Evolutionary conservation across 2,329 filamentous ascomycete species (phyloP).

Genomic region (Coniochaeta prunicola): DNA sequence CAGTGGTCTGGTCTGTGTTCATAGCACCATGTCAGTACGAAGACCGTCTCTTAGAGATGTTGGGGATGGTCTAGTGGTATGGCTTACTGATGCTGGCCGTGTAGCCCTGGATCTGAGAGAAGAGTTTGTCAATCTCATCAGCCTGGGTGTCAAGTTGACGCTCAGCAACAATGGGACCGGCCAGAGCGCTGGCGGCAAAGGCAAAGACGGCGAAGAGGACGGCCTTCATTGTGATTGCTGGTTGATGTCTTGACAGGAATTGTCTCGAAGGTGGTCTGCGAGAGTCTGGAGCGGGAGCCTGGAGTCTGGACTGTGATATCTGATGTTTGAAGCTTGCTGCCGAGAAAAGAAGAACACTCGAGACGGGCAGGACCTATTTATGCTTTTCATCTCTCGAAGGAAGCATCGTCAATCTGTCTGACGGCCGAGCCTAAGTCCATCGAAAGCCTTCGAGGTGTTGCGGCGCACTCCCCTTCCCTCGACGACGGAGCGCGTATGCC

Average conservation of each 20-base stretch:
- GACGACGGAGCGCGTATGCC: neutral
- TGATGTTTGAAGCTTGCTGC: neutral
- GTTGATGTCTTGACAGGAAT: neutral
- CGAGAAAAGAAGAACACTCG: neutral
- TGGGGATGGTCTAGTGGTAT: neutral
- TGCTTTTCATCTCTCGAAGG: neutral
- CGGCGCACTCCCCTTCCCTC: neutral
- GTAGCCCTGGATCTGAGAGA: conserved; percentile 13
- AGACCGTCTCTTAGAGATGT: neutral
- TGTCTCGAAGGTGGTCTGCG: neutral
- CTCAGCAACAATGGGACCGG: conserved; percentile 8
- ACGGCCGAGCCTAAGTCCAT: neutral
- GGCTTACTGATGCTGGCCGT: conserved; percentile 19
- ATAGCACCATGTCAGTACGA: neutral
- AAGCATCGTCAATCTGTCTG: neutral
- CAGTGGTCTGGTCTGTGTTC: conserved; percentile 14
- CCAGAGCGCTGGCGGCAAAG: conserved; percentile 5
- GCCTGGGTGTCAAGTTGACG: conserved; percentile 15
- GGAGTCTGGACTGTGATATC: neutral
- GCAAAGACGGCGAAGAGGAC: conserved; percentile 5
- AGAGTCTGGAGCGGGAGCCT: neutral
- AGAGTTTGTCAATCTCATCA: conserved; percentile 14
- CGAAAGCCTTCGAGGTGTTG: neutral
- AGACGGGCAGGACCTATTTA: neutral
- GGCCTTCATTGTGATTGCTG: conserved; percentile 4